Evolutionary conservation across 768 basidiomycete species (phyloP).

Genomic region (Mycena crocata): DNA sequence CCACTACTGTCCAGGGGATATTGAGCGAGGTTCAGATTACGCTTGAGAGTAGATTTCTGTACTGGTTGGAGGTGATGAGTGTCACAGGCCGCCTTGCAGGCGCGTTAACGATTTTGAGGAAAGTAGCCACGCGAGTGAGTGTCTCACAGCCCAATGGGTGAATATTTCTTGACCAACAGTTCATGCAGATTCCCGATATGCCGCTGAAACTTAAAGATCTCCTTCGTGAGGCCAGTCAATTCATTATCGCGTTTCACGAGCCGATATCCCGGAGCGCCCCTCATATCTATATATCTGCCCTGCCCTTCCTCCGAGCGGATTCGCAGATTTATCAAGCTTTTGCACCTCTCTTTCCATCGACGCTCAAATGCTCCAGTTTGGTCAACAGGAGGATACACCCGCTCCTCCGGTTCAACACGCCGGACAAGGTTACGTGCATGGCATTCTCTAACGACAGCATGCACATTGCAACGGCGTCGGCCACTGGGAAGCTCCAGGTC

Average conservation of each 20-base stretch:
- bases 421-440: slow-evolving; percentile 1
- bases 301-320: not conserved
- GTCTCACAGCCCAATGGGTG: not conserved
- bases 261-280: slow-evolving; percentile 1
- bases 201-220: not conserved
- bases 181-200: not conserved
- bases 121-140: slow-evolving; percentile 3
- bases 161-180: not conserved
- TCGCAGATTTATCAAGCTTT: not conserved
- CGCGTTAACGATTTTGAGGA: not conserved
- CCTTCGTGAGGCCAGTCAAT: slow-evolving; percentile 1
- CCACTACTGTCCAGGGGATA: not conserved
- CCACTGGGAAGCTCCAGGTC: not conserved
- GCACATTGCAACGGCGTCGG: not conserved
- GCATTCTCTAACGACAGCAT: not conserved
- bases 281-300: not conserved
- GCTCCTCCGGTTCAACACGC: not conserved
- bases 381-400: not conserved
- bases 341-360: not conserved
- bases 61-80: slow-evolving; percentile 5
- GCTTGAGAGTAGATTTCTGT: not conserved
- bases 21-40: not conserved
- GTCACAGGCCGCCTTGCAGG: not conserved
- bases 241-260: not conserved
- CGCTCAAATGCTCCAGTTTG: not conserved